phyloP scores from a whole-genome alignment of 345 rosid genomes.

The Corchorus olitorius region DNA sequence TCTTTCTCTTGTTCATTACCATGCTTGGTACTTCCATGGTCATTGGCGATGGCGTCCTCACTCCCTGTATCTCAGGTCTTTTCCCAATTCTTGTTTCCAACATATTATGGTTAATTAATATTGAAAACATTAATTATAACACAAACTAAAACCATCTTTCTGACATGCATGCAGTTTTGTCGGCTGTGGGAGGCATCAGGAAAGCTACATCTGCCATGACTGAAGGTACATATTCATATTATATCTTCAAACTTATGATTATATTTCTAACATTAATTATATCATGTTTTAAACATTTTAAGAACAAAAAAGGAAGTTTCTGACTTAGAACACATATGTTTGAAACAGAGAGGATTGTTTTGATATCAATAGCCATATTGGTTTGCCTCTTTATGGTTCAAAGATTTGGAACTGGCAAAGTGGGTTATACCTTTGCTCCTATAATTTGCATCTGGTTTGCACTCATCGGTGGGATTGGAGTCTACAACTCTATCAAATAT shows the following conservation, averaged over 20 bases:
- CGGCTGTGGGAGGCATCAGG: slow-evolving; percentile 57
- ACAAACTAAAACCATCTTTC: too few species aligned
- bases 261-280: too few species aligned
- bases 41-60: slow-evolving; percentile 63
- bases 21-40: slow-evolving; percentile 65
- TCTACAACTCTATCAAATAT: slow-evolving; percentile 41
- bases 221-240: slow-evolving; percentile 25
- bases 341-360: slow-evolving; percentile 38
- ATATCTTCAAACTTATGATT: background rate
- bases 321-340: background rate
- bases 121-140: too few species aligned
- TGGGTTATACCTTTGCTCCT: slow-evolving; percentile 51
- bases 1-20: slow-evolving; percentile 41
- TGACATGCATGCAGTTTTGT: slow-evolving; percentile 40
- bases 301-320: background rate
- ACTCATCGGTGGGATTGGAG: slow-evolving; percentile 36
- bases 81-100: too few species aligned
- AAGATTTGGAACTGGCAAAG: slow-evolving; percentile 51
- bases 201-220: slow-evolving; percentile 29
- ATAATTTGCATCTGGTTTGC: slow-evolving; percentile 45
- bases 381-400: slow-evolving; percentile 47
- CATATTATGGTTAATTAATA: too few species aligned
- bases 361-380: slow-evolving; percentile 47
- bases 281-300: too few species aligned
- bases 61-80: slow-evolving; percentile 58